These are phyloP conservation scores for Starmerella asiatica DNA, from an alignment of 805 yeast species.

Conservation along the genomic window DNA sequence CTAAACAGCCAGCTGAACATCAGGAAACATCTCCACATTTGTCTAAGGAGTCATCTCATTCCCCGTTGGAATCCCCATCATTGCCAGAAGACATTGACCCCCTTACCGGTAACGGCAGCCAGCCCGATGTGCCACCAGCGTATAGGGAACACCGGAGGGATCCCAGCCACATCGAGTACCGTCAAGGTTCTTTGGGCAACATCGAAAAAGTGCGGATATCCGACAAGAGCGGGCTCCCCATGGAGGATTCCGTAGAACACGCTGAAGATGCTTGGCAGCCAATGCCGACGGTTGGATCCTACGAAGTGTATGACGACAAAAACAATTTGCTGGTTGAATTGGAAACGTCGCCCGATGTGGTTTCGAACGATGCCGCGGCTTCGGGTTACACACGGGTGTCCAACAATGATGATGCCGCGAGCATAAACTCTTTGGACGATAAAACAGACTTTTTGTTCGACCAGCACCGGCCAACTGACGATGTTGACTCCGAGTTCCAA, in stretches of 20 bases:
- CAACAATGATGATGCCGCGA: slow-evolving; percentile 51
- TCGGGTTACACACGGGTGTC: slow-evolving; percentile 72
- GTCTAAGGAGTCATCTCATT: no score
- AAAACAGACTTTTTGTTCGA: slow-evolving; percentile 45
- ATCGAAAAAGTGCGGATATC: slow-evolving; percentile 13
- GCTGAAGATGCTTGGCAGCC: slow-evolving; percentile 64
- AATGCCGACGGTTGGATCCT: slow-evolving; percentile 68
- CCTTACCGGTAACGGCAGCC: slow-evolving; percentile 1
- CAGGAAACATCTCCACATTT: no score
- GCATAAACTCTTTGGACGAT: slow-evolving; percentile 38
- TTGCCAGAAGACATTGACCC: slow-evolving; percentile 1
- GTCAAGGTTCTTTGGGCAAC: slow-evolving; percentile 19
- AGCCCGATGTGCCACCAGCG: no score
- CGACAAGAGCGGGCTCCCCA: slow-evolving; percentile 11
- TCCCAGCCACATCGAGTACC: slow-evolving; percentile 17
- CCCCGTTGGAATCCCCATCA: no score
- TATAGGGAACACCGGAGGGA: slow-evolving; percentile 3
- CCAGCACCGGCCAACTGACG: slow-evolving; percentile 31
- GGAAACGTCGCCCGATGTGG: slow-evolving; percentile 18
- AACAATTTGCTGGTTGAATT: slow-evolving; percentile 31
- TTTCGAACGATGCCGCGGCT: slow-evolving; percentile 32
- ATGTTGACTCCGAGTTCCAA: slow-evolving; percentile 44
- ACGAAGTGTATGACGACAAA: slow-evolving; percentile 65
- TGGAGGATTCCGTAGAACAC: slow-evolving; percentile 18
- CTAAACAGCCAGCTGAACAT: no score